phyloP scores from a whole-genome alignment of 306 rosid species.

The Medicago lupulina region DNA sequence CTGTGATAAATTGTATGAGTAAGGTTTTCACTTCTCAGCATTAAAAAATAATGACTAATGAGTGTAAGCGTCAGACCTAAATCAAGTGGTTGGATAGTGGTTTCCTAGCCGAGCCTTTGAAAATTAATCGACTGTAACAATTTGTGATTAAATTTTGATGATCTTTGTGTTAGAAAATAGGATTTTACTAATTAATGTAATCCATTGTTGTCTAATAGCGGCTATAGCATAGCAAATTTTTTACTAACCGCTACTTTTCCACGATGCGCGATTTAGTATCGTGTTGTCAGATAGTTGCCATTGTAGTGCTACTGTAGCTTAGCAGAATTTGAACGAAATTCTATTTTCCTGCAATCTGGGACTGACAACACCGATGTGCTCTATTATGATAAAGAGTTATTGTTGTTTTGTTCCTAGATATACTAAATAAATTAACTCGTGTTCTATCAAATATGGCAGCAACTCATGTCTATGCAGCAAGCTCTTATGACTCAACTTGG shows the following conservation, averaged over 20 bases:
- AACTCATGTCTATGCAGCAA: conserved; percentile 69
- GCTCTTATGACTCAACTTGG: conserved; percentile 67
- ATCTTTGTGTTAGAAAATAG: not conserved
- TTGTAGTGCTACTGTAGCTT: not conserved
- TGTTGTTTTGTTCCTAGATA: conserved; percentile 25
- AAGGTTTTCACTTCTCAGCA: not conserved
- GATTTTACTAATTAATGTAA: not conserved
- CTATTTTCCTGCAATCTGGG: not conserved
- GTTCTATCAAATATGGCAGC: conserved; percentile 52
- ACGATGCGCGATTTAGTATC: not conserved
- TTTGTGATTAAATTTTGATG: conserved; percentile 7
- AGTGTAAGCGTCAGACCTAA: conserved; percentile 8
- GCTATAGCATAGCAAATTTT: not conserved
- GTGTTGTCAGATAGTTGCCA: not conserved
- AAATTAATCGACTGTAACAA: not conserved
- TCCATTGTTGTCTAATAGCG: not conserved
- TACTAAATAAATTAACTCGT: conserved; percentile 9
- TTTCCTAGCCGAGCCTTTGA: conserved; percentile 31
- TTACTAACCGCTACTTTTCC: not conserved
- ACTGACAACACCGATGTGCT: not conserved
- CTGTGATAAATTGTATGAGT: conserved; percentile 11
- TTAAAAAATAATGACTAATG: conserved; percentile 3
- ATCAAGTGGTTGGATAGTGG: conserved; percentile 26
- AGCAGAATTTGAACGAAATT: not conserved
- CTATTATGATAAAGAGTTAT: conserved; percentile 23